Evolutionary conservation across 2,329 filamentous ascomycete species (phyloP).

Genomic region (Fusarium domesticum): DNA sequence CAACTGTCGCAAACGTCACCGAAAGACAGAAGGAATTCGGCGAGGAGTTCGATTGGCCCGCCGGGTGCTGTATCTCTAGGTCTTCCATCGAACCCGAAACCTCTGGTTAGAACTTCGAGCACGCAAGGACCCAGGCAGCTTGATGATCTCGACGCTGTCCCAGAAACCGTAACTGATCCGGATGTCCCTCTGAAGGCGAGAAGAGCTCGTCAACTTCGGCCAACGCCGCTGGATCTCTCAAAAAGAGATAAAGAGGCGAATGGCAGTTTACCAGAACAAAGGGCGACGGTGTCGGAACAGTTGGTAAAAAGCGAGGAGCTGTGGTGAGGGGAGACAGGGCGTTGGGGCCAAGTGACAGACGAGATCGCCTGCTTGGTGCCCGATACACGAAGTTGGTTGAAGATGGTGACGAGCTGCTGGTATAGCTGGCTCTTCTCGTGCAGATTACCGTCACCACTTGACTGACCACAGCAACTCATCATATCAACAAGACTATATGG

Average conservation of each 20-base stretch:
- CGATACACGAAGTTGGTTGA: too few relatives aligned
- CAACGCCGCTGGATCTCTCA: not conserved
- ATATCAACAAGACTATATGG: too few relatives aligned
- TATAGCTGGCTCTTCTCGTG: too few relatives aligned
- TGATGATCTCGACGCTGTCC: not conserved
- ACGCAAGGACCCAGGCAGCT: constrained; percentile 12
- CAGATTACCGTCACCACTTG: too few relatives aligned
- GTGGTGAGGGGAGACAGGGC: too few relatives aligned
- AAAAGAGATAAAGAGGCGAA: not conserved
- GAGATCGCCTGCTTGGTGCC: too few relatives aligned
- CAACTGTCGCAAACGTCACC: constrained; percentile 30
- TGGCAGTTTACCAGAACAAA: not conserved
- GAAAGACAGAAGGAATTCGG: constrained; percentile 13
- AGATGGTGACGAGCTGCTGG: too few relatives aligned
- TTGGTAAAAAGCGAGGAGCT: constrained; percentile 9
- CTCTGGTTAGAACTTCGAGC: constrained; percentile 12
- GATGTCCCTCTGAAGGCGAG: not conserved
- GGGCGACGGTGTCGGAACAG: not conserved
- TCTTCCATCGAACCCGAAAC: constrained; percentile 30
- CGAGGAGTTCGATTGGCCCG: constrained; percentile 18
- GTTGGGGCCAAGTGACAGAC: too few relatives aligned
- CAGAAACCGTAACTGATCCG: not conserved
- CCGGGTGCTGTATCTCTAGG: constrained; percentile 28
- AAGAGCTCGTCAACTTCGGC: not conserved
- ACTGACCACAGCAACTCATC: too few relatives aligned